Evolutionary conservation across 1,139 yeast genomes (phyloP).

Genomic region (Scheffersomyces insectosa): DNA sequence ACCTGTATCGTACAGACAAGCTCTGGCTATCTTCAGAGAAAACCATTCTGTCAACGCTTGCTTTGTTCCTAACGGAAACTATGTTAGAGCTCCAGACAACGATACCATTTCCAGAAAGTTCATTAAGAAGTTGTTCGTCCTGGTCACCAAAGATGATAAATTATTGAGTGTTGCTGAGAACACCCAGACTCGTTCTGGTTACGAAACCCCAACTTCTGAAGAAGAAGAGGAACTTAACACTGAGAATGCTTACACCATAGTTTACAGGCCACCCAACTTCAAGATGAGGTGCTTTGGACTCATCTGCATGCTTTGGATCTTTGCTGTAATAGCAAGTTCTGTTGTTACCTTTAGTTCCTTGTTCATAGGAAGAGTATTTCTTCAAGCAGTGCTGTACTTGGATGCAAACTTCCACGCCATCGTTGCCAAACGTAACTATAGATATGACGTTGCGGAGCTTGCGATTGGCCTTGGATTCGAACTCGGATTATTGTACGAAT

Average conservation of each 20-base stretch:
- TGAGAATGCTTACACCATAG: constrained; percentile 68
- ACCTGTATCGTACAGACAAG: constrained; percentile 57
- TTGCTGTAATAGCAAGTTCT: constrained; percentile 55
- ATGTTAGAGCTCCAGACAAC: constrained; percentile 82
- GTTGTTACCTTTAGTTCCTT: constrained; percentile 33
- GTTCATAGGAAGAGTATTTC: constrained; percentile 42
- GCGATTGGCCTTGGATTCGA: constrained; percentile 21
- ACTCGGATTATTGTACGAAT: constrained; percentile 15
- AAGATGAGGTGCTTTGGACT: constrained; percentile 57
- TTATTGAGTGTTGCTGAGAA: constrained; percentile 37
- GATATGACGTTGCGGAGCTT: constrained; percentile 22
- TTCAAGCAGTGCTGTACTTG: constrained; percentile 8
- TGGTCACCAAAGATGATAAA: constrained; percentile 80
- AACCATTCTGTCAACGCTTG: constrained; percentile 44
- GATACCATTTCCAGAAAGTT: constrained; percentile 71
- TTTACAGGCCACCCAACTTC: constrained; percentile 84
- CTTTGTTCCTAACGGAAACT: constrained; percentile 77
- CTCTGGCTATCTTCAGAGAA: constrained; percentile 42
- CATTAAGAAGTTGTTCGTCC: constrained; percentile 67
- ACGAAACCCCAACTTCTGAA: constrained; percentile 7
- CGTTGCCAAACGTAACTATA: background rate
- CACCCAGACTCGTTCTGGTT: constrained; percentile 1
- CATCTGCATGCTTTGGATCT: constrained; percentile 66
- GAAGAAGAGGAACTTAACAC: constrained; percentile 43
- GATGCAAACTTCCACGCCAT: background rate